phyloP scores from a whole-genome alignment of 108 stramenopile genomes.

The Cyclotella cryptica region DNA sequence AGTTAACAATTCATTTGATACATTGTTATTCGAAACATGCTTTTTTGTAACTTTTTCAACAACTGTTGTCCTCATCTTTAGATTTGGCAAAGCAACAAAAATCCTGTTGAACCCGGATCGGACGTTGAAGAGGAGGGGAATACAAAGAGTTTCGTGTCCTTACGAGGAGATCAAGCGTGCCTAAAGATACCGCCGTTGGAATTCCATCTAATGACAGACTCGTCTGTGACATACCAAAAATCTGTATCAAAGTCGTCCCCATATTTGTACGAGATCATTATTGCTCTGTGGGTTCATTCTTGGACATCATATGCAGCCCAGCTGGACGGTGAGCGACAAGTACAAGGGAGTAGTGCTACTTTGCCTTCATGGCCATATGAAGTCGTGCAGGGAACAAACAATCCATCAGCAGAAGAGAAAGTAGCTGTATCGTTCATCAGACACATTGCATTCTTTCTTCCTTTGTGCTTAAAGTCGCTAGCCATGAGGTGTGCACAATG shows the following conservation, averaged over 20 bases:
- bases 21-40: not conserved
- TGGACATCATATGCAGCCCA: slow-evolving; percentile 52
- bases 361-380: slow-evolving; percentile 49
- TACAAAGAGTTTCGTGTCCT: slow-evolving; percentile 11
- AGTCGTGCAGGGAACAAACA: slow-evolving; percentile 44
- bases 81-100: slow-evolving; percentile 15
- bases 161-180: slow-evolving; percentile 50
- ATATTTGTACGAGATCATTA: slow-evolving; percentile 44
- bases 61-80: not conserved
- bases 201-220: slow-evolving; percentile 35
- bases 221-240: slow-evolving; percentile 1
- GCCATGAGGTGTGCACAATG: slow-evolving; percentile 54
- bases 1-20: not conserved
- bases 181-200: slow-evolving; percentile 26
- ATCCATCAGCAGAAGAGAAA: slow-evolving; percentile 38
- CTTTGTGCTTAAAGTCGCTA: slow-evolving; percentile 83
- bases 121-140: slow-evolving; percentile 70
- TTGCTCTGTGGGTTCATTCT: slow-evolving; percentile 52
- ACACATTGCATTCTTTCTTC: slow-evolving; percentile 75
- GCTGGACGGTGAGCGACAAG: slow-evolving; percentile 16
- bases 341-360: slow-evolving; percentile 34
- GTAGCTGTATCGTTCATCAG: slow-evolving; percentile 54
- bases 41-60: not conserved
- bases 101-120: slow-evolving; percentile 55
- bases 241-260: slow-evolving; percentile 5